These are phyloP conservation scores for Pleurotus pulmonarius DNA, from an alignment of 768 basidiomycete species.

Conservation along the genomic window DNA sequence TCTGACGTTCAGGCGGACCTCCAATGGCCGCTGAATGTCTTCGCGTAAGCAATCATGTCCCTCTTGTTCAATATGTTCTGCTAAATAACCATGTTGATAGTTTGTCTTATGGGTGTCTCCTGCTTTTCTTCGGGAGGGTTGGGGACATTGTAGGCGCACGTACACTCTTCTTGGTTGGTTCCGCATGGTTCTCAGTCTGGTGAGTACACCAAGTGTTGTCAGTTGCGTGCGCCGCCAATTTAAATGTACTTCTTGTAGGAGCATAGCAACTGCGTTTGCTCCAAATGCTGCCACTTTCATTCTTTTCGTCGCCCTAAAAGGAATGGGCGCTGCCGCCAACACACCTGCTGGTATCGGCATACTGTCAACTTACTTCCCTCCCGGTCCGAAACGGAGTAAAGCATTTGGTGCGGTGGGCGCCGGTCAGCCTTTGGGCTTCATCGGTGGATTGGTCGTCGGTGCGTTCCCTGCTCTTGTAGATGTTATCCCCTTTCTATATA, in stretches of 20 bases:
- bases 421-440: conserved; percentile 28
- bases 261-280: conserved; percentile 24
- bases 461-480: neutral
- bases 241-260: conserved; percentile 14
- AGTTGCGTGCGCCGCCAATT: neutral
- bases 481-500: neutral
- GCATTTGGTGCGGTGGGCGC: conserved; percentile 30
- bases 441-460: conserved; percentile 29
- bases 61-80: too few species aligned
- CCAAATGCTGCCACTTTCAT: conserved; percentile 23
- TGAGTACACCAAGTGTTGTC: conserved; percentile 6
- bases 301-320: conserved; percentile 25
- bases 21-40: conserved; percentile 22
- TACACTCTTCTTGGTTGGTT: conserved; percentile 25
- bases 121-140: conserved; percentile 21
- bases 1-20: conserved; percentile 9
- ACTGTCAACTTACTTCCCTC: conserved; percentile 24
- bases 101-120: conserved; percentile 19
- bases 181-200: conserved; percentile 27
- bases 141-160: conserved; percentile 21
- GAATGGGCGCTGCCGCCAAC: conserved; percentile 30
- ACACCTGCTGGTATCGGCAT: conserved; percentile 25
- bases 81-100: conserved; percentile 1
- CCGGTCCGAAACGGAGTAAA: conserved; percentile 23
- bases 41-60: conserved; percentile 13